Evolutionary conservation across 177 flowering plant species (phyloP).

Genomic region (Telopea speciosissima): DNA sequence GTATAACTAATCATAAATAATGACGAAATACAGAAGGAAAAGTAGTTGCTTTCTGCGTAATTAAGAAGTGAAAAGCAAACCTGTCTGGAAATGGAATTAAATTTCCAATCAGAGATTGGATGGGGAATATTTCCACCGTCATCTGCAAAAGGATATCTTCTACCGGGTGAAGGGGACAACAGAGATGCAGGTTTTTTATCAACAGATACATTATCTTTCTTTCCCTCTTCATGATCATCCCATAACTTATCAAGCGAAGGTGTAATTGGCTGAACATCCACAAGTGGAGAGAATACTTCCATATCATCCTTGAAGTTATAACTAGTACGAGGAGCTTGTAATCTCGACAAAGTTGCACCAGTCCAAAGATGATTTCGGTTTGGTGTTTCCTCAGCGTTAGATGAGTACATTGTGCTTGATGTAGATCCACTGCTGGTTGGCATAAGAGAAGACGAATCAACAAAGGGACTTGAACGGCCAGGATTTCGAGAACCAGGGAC

Average conservation of each 20-base stretch:
- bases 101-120: slow-evolving; percentile 75
- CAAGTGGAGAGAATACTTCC: slow-evolving; percentile 96
- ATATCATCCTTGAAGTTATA: slow-evolving; percentile 85
- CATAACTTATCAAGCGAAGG: slow-evolving; percentile 71
- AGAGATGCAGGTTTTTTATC: slow-evolving; percentile 55
- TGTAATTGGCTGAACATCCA: slow-evolving; percentile 89
- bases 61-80: slow-evolving; percentile 25
- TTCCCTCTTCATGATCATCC: slow-evolving; percentile 49
- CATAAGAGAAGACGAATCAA: slow-evolving; percentile 40
- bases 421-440: slow-evolving; percentile 32
- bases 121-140: slow-evolving; percentile 47
- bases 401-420: slow-evolving; percentile 29
- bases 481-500: slow-evolving; percentile 41
- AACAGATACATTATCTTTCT: slow-evolving; percentile 42
- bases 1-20: background rate
- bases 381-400: slow-evolving; percentile 72
- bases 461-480: slow-evolving; percentile 34
- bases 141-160: slow-evolving; percentile 51
- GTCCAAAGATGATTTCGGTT: slow-evolving; percentile 47
- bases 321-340: slow-evolving; percentile 60
- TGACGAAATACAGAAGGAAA: background rate
- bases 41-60: background rate
- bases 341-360: slow-evolving; percentile 59
- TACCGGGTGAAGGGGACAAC: slow-evolving; percentile 49
- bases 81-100: slow-evolving; percentile 57